phyloP scores from a whole-genome alignment of 129 eudicot species.

The Mikania micrantha region DNA sequence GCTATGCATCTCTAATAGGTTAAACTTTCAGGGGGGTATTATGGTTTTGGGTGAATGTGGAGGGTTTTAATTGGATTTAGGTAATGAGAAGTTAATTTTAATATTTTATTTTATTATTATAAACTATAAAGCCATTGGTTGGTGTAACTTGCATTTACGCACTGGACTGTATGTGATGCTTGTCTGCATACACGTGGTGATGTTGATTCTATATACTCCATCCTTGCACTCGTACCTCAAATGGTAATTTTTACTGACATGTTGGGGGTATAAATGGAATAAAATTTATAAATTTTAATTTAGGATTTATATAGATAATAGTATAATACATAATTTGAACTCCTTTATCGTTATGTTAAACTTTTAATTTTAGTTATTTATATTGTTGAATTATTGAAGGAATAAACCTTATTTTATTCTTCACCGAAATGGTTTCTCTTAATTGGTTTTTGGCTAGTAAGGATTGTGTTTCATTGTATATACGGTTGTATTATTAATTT shows the following conservation, averaged over 20 bases:
- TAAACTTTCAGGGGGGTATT: constrained; percentile 8
- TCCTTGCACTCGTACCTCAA: neutral
- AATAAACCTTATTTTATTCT: too few species aligned
- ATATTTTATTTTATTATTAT: neutral
- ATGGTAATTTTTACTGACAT: constrained; percentile 4
- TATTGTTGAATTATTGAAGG: too few species aligned
- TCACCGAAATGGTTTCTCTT: too few species aligned
- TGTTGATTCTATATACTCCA: neutral
- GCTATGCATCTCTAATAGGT: neutral
- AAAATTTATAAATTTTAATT: neutral
- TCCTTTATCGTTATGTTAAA: neutral
- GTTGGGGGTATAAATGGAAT: neutral
- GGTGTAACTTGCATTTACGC: constrained; percentile 19
- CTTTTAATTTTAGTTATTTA: too few species aligned
- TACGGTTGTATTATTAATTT: too few species aligned
- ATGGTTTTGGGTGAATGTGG: constrained; percentile 17
- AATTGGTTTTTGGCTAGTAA: too few species aligned
- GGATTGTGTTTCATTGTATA: too few species aligned
- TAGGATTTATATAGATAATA: neutral
- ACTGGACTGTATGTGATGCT: neutral
- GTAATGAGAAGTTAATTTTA: constrained; percentile 5
- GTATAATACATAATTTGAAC: neutral
- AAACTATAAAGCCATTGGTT: neutral
- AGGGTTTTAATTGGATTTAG: constrained; percentile 3
- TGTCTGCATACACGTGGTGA: neutral